phyloP scores from a whole-genome alignment of 495 filamentous ascomycete species.

The Talaromyces ruber region DNA sequence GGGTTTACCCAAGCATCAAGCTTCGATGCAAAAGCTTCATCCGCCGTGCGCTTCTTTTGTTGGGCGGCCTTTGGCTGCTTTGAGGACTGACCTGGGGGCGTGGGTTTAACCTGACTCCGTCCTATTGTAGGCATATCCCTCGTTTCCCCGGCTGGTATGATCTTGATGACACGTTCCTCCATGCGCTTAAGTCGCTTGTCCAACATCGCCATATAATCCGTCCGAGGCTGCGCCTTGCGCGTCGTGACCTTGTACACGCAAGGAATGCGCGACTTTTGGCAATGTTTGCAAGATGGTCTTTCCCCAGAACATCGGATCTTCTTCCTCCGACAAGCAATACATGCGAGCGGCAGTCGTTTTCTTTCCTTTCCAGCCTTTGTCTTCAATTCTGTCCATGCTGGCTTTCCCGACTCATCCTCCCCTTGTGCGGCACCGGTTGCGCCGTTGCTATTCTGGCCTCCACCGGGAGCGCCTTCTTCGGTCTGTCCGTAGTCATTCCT shows the following conservation, averaged over 20 bases:
- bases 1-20: conserved; percentile 73
- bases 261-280: conserved; percentile 83
- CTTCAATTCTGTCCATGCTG: conserved; percentile 92
- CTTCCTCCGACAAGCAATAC: conserved; percentile 92
- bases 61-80: conserved; percentile 38
- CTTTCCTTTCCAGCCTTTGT: conserved; percentile 97
- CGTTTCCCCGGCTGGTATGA: conserved; percentile 77
- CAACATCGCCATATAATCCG: conserved; percentile 99
- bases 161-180: conserved; percentile 97
- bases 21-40: conserved; percentile 80
- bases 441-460: conserved; percentile 41
- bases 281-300: conserved; percentile 96
- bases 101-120: conserved; percentile 72
- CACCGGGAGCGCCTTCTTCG: neutral
- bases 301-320: conserved; percentile 98
- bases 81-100: conserved; percentile 49
- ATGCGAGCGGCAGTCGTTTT: conserved; percentile 86
- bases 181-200: conserved; percentile 89
- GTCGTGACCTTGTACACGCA: conserved; percentile 99
- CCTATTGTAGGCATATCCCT: conserved; percentile 52
- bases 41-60: conserved; percentile 75
- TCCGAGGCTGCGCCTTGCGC: conserved; percentile 88
- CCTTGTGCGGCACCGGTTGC: conserved; percentile 34
- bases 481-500: neutral
- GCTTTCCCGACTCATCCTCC: conserved; percentile 22